phyloP scores from a whole-genome alignment of 768 basidiomycete genomes.

The Leccinum uliginosum region DNA sequence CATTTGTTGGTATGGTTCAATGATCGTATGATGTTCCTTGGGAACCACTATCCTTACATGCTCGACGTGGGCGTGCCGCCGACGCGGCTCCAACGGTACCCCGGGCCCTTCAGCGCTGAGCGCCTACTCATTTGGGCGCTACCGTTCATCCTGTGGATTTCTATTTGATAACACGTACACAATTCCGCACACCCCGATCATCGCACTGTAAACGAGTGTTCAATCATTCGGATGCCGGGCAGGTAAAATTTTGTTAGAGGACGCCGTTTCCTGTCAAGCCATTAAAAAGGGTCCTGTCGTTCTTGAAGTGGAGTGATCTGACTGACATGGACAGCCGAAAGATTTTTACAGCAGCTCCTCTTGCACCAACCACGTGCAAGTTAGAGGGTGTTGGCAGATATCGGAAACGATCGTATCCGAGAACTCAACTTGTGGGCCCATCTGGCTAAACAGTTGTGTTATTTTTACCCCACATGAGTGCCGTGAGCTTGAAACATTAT shows the following conservation, averaged over 20 bases:
- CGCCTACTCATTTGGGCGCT: not conserved
- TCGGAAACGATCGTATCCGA: not conserved
- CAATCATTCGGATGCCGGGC: not conserved
- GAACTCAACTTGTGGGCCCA: not conserved
- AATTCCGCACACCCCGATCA: constrained; percentile 5
- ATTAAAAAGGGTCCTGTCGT: constrained; percentile 9
- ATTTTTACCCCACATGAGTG: not conserved
- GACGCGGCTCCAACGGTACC: too few relatives aligned
- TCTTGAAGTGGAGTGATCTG: not conserved
- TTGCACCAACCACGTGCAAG: not conserved
- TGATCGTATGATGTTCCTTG: constrained; percentile 4
- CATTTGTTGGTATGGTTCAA: not conserved
- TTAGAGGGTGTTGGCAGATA: not conserved
- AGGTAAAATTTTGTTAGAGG: not conserved
- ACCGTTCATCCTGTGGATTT: not conserved
- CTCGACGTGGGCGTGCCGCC: not conserved
- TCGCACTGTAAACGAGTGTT: not conserved
- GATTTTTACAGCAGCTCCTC: constrained; percentile 2
- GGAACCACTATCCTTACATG: not conserved
- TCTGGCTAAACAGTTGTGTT: not conserved
- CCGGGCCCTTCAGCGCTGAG: not conserved
- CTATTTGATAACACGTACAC: not conserved
- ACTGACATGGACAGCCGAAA: not conserved
- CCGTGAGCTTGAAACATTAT: not conserved
- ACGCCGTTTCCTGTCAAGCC: constrained; percentile 2